These are phyloP conservation scores for Calonectria montana DNA, from an alignment of 2,329 filamentous ascomycete species.

Conservation along the genomic window DNA sequence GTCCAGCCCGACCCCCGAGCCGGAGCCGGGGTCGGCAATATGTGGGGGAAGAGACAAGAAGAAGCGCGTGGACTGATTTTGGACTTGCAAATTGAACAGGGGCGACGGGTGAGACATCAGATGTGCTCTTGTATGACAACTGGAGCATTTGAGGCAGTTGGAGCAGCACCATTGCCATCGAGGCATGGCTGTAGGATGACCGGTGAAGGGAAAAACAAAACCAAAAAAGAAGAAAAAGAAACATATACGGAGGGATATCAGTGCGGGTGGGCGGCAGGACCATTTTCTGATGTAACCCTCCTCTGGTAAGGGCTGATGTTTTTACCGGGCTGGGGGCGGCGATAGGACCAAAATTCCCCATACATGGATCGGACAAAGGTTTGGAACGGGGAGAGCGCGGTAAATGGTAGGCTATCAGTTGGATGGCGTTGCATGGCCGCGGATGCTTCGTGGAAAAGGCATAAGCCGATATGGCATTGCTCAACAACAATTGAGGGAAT, in stretches of 20 bases:
- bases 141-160: background rate
- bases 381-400: background rate
- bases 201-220: background rate
- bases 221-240: background rate
- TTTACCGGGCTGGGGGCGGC: background rate
- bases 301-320: background rate
- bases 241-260: background rate
- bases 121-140: background rate
- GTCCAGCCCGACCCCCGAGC: background rate
- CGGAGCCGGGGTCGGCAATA: slow-evolving; percentile 17
- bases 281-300: background rate
- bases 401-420: background rate
- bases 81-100: background rate
- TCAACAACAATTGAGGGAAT: background rate
- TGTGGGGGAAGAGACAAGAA: background rate
- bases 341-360: background rate
- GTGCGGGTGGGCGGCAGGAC: background rate
- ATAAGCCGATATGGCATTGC: background rate
- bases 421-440: background rate
- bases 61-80: background rate
- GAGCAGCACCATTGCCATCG: background rate
- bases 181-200: background rate
- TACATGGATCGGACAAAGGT: background rate
- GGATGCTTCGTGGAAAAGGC: background rate
- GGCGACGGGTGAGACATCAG: background rate